A percentile compares a stretch with the other conserved stretches of the same genome.
Evolutionary conservation across 106 monocot species (phyloP).

Genomic region (Apostasia shenzhenica): DNA sequence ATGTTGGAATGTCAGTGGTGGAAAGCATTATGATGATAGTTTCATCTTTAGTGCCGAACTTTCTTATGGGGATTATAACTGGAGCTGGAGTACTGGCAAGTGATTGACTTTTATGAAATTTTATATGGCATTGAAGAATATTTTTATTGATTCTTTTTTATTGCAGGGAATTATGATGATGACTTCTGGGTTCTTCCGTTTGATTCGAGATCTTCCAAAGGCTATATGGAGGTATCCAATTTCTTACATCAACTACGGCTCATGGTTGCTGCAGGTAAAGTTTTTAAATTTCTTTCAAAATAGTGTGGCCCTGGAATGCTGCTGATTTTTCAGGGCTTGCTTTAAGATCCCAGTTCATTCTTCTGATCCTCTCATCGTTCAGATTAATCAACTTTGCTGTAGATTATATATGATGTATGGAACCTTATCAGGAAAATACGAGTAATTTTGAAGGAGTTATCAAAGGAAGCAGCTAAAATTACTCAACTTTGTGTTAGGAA

Average conservation of each 20-base stretch:
- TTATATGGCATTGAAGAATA: neutral
- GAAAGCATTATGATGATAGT: conserved; percentile 98
- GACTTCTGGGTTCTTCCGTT: conserved; percentile 76
- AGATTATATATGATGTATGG: too few species aligned
- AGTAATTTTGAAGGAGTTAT: too few species aligned
- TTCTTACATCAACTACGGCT: conserved; percentile 69
- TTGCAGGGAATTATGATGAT: conserved; percentile 93
- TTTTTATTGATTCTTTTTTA: neutral
- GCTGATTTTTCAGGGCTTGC: too few species aligned
- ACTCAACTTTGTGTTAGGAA: too few species aligned
- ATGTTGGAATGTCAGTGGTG: conserved; percentile 54
- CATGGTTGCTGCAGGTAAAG: conserved; percentile 85
- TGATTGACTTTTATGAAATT: neutral
- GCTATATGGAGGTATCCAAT: conserved; percentile 82
- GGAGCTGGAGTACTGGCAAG: conserved; percentile 85
- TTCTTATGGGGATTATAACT: conserved; percentile 75
- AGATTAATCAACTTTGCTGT: too few species aligned
- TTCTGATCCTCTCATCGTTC: too few species aligned
- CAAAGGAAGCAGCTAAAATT: too few species aligned
- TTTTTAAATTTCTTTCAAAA: neutral
- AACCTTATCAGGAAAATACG: too few species aligned
- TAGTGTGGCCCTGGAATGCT: too few species aligned
- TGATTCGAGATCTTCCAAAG: conserved; percentile 83
- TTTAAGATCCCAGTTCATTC: too few species aligned
- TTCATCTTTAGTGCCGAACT: conserved; percentile 77